Percentiles rank a stretch among this genome's conserved stretches.
Conservation (phyloP, 495 filamentous ascomycete species). For the Aspergillus incahuasiensis region DNA sequence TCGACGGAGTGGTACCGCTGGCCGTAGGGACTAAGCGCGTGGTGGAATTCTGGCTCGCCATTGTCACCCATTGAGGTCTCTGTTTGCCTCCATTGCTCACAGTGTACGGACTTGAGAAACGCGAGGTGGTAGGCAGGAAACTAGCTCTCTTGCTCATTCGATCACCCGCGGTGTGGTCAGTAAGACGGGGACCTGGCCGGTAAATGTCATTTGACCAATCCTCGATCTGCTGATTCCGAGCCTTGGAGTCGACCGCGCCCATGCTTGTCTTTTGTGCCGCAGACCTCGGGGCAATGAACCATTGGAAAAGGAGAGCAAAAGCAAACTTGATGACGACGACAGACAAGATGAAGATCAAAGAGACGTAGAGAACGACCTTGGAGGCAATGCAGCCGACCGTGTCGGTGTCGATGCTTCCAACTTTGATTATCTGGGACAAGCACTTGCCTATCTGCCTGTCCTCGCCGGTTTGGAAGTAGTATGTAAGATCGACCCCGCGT, state of each 20-base stretch:
- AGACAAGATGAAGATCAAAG: conserved; percentile 85
- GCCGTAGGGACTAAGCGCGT: conserved; percentile 59
- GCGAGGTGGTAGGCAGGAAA: conserved; percentile 75
- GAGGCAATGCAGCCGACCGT: conserved; percentile 97
- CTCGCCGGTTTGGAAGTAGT: conserved; percentile 66
- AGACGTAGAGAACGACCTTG: conserved; percentile 93
- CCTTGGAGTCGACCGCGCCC: conserved; percentile 59
- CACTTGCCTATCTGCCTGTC: conserved; percentile 83
- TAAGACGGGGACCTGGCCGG: conserved; percentile 73
- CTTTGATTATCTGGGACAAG: conserved; percentile 86
- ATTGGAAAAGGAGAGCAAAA: conserved; percentile 89
- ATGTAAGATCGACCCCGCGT: conserved; percentile 86
- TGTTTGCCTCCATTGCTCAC: conserved; percentile 52
- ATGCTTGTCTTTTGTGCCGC: conserved; percentile 72
- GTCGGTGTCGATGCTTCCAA: conserved; percentile 92
- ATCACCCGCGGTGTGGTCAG: conserved; percentile 60
- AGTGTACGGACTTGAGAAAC: conserved; percentile 92
- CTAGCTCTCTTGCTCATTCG: conserved; percentile 76
- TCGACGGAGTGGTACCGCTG: conserved; percentile 46
- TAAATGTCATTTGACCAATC: conserved; percentile 99
- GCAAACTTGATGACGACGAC: conserved; percentile 84
- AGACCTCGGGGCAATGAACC: conserved; percentile 83
- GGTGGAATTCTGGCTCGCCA: conserved; percentile 87
- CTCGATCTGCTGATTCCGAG: conserved; percentile 89
- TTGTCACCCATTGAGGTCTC: conserved; percentile 71